Percentiles rank a stretch among this genome's conserved stretches.
Conservation (phyloP, 2,329 filamentous ascomycete species). For the Plenodomus biglobosus region DNA sequence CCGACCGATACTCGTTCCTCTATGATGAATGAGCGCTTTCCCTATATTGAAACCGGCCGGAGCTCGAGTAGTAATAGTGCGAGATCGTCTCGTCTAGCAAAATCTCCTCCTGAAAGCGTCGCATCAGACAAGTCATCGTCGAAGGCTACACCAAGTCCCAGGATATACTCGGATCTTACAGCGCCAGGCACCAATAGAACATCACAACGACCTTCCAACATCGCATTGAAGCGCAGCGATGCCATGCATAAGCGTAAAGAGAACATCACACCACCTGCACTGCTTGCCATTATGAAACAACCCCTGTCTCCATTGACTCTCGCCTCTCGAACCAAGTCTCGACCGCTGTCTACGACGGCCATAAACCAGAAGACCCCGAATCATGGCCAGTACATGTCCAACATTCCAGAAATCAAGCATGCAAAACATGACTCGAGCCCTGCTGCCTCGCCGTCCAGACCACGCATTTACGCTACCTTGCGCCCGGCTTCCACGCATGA, state of each 20-base stretch:
- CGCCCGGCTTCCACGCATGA: conserved; percentile 25
- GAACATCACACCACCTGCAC: conserved; percentile 20
- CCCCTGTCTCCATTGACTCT: conserved; percentile 1
- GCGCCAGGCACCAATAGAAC: conserved; percentile 9
- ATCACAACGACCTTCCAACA: conserved; percentile 7
- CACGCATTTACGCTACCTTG: conserved; percentile 17
- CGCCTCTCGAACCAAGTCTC: conserved; percentile 17
- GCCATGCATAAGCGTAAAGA: conserved; percentile 22
- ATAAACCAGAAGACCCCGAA: conserved; percentile 15
- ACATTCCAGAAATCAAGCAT: conserved; percentile 4
- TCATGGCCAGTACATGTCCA: conserved; percentile 17
- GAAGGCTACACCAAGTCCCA: conserved; percentile 14
- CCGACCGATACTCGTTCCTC: conserved; percentile 28
- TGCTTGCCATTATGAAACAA: background rate
- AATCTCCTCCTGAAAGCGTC: conserved; percentile 17
- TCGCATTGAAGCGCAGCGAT: conserved; percentile 7
- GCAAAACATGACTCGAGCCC: conserved; percentile 2
- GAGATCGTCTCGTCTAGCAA: conserved; percentile 17
- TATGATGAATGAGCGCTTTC: conserved; percentile 51
- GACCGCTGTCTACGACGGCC: conserved; percentile 14
- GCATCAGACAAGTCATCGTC: conserved; percentile 14
- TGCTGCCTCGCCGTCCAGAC: conserved; percentile 10
- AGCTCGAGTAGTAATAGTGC: conserved; percentile 31
- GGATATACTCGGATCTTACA: conserved; percentile 25
- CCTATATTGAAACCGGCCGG: conserved; percentile 43